Conservation (phyloP, 2,329 filamentous ascomycete species). For the Septoria petroselini region DNA sequence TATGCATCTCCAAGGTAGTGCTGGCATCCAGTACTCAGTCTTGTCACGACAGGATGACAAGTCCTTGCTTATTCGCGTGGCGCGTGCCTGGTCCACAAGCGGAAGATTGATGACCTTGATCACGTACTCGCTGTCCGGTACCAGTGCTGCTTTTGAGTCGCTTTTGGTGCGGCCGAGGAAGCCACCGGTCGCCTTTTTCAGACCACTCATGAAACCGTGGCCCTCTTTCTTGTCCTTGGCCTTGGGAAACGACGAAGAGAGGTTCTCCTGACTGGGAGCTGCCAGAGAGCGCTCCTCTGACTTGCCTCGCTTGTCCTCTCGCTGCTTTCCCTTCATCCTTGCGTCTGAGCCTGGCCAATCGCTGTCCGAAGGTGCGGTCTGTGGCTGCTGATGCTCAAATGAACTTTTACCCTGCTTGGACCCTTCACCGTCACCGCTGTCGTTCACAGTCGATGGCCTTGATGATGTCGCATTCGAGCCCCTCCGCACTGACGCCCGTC, state of each 20-base stretch:
- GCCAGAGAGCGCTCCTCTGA: slow-evolving; percentile 33
- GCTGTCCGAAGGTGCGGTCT: slow-evolving; percentile 31
- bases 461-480: slow-evolving; percentile 33
- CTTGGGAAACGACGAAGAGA: slow-evolving; percentile 20
- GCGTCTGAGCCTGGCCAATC: slow-evolving; percentile 31
- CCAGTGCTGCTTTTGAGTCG: slow-evolving; percentile 56
- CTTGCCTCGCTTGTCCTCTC: slow-evolving; percentile 34
- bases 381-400: slow-evolving; percentile 27
- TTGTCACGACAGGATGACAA: slow-evolving; percentile 87
- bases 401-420: slow-evolving; percentile 21
- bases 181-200: slow-evolving; percentile 33
- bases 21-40: slow-evolving; percentile 98
- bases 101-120: slow-evolving; percentile 82
- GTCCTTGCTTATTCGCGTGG: slow-evolving; percentile 84
- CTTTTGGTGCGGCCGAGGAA: slow-evolving; percentile 54
- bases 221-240: slow-evolving; percentile 30
- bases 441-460: slow-evolving; percentile 17
- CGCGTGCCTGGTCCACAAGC: slow-evolving; percentile 82
- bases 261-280: slow-evolving; percentile 31
- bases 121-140: slow-evolving; percentile 76
- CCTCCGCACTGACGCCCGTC: slow-evolving; percentile 33
- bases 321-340: slow-evolving; percentile 25
- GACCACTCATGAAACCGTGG: slow-evolving; percentile 29
- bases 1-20: slow-evolving; percentile 90
- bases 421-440: slow-evolving; percentile 16